These are phyloP conservation scores for Paecilomyces niveus DNA, from an alignment of 2,329 filamentous ascomycete species.

Conservation along the genomic window DNA sequence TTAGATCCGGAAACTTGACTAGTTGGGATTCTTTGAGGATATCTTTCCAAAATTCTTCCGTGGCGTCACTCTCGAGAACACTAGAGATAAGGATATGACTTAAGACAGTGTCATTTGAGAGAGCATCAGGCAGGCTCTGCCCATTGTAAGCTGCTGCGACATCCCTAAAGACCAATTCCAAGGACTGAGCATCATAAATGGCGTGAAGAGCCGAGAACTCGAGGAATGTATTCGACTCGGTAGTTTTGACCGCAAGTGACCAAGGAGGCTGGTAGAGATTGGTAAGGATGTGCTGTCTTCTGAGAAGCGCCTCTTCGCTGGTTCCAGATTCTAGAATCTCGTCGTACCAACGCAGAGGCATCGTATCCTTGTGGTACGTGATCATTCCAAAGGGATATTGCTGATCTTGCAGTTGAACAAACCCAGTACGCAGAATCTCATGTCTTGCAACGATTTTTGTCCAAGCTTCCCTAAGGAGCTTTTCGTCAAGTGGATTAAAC, in stretches of 20 bases:
- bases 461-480: slow-evolving; percentile 55
- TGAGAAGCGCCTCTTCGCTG: slow-evolving; percentile 1
- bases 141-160: slow-evolving; percentile 41
- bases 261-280: slow-evolving; percentile 55
- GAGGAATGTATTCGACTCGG: slow-evolving; percentile 21
- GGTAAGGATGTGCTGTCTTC: slow-evolving; percentile 26
- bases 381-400: slow-evolving; percentile 68
- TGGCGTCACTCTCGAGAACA: slow-evolving; percentile 18
- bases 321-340: slow-evolving; percentile 2
- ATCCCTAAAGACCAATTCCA: slow-evolving; percentile 58
- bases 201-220: slow-evolving; percentile 65
- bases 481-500: slow-evolving; percentile 29
- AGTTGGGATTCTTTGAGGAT: slow-evolving; percentile 48
- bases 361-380: slow-evolving; percentile 41
- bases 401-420: slow-evolving; percentile 55
- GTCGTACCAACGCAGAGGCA: slow-evolving; percentile 35
- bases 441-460: slow-evolving; percentile 45
- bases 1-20: slow-evolving; percentile 70
- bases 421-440: slow-evolving; percentile 70
- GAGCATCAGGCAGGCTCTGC: slow-evolving; percentile 11
- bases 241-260: slow-evolving; percentile 47
- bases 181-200: slow-evolving; percentile 74
- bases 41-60: slow-evolving; percentile 56
- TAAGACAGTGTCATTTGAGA: slow-evolving; percentile 38
- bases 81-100: slow-evolving; percentile 38